Conservation (phyloP, 139 green algal genomes). For the Chlorella vulgaris region DNA sequence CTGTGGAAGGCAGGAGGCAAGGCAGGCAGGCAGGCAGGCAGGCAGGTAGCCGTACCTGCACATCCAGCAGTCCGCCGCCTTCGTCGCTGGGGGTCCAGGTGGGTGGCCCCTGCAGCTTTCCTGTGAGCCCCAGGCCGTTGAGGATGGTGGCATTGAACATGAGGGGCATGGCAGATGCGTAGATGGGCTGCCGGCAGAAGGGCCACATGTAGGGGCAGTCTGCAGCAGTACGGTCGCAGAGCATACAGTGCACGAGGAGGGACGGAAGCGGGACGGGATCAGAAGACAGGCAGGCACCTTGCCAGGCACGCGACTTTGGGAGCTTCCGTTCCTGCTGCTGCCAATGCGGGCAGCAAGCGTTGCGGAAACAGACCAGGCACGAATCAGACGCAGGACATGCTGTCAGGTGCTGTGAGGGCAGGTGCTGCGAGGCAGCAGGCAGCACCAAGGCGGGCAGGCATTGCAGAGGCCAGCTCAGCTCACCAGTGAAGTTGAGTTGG, state of each 20-base stretch:
- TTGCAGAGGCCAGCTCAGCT: background rate
- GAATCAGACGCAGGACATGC: too few species aligned
- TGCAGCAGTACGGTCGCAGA: background rate
- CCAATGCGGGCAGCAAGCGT: too few species aligned
- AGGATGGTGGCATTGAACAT: constrained; percentile 97
- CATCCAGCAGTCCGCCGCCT: constrained; percentile 75
- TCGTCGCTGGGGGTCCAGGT: constrained; percentile 63
- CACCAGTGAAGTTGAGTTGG: constrained; percentile 78
- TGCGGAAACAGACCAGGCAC: too few species aligned
- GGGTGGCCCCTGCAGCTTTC: constrained; percentile 65
- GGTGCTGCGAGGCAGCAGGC: too few species aligned
- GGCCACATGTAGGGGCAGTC: constrained; percentile 98
- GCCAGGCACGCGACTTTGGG: too few species aligned
- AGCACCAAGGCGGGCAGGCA: background rate
- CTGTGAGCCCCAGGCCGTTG: constrained; percentile 90
- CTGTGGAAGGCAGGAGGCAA: too few species aligned
- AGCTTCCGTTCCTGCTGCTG: too few species aligned
- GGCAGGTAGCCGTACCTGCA: constrained; percentile 50
- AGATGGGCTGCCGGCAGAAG: constrained; percentile 86
- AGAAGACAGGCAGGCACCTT: too few species aligned
- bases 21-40: too few species aligned
- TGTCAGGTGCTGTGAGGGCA: background rate
- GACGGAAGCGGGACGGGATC: too few species aligned
- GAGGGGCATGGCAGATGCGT: constrained; percentile 81
- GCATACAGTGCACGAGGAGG: background rate